Base-by-base conservation (phyloP, 2,329 filamentous ascomycete genomes). In the Fusarium longipes region DNA sequence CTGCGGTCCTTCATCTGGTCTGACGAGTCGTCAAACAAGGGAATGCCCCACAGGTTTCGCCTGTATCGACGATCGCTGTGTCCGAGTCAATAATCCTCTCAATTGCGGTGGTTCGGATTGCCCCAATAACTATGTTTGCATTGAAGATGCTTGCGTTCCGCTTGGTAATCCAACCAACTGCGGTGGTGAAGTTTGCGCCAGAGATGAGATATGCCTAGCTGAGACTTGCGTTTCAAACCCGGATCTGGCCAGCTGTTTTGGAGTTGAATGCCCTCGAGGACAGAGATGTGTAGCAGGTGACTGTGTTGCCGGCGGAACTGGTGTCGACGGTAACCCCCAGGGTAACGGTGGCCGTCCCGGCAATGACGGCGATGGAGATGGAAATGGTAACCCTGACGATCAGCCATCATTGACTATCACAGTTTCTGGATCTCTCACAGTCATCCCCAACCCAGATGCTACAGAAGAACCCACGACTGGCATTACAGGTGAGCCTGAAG, bases 21-120 rank as follows among this genome's bases (percentile, higher is more conserved):
- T 68, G 8, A 32, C 64, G 18, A 51, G 53, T 30, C 65, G 65
- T 1, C 65, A 66, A 36, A 33, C 24, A 1, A 18, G 24, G 29
- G 40, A 40, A 9, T 71, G 69, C 10, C 35, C 43, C 8, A 9
- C 42, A 32, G 58, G 58, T 0, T 54, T 57, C 27, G 59, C 54
- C 4, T 71, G 68, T 15, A 51, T 71, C 11, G 35, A 65, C 4
- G 57, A 60, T 11, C 32, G 39, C 0, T 71, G 68, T 14, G 55
- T 61, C 4, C 35, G 22, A 3, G 35, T 67, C n/a, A 38, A 55
- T 4, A 53, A 39, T 10, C 45, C 65, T 1, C n/a, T 8, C 3
- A 50, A 18, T 22, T 71, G 69, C 6, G 58, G 49, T 1, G 42
- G 36, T 3, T 14, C 52, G 10, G 30, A 43, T 3, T 71, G 69